phyloP scores from a whole-genome alignment of 495 filamentous ascomycete species.

The Aspergillus sclerotioniger region DNA sequence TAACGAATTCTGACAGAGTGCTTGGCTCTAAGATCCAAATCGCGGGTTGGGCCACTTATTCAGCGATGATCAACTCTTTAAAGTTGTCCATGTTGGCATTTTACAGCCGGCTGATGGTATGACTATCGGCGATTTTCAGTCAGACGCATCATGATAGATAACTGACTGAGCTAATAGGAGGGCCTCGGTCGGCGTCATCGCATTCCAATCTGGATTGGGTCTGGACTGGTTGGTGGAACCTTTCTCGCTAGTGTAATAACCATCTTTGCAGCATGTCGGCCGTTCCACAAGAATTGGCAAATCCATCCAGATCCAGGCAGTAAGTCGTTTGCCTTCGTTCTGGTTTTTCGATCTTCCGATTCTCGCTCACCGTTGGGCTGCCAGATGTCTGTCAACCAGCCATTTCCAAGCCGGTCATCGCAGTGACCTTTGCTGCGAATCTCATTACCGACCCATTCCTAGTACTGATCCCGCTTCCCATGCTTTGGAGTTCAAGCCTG shows the following conservation, averaged over 20 bases:
- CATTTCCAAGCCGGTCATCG: constrained; percentile 43
- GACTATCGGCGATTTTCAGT: constrained; percentile 5
- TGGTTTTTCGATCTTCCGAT: not conserved
- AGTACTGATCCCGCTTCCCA: constrained; percentile 51
- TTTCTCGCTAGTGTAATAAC: constrained; percentile 48
- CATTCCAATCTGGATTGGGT: constrained; percentile 47
- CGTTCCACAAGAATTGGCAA: constrained; percentile 53
- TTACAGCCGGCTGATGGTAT: constrained; percentile 53
- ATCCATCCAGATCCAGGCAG: constrained; percentile 55
- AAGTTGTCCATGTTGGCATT: constrained; percentile 55
- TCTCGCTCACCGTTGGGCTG: constrained; percentile 3
- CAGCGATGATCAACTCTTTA: constrained; percentile 48
- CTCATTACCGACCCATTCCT: constrained; percentile 53
- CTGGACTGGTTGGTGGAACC: constrained; percentile 40
- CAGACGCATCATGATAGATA: not conserved
- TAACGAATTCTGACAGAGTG: constrained; percentile 28
- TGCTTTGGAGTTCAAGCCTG: constrained; percentile 50
- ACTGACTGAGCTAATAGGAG: constrained; percentile 19
- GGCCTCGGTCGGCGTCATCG: constrained; percentile 37
- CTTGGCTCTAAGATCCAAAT: constrained; percentile 54
- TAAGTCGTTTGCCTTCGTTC: constrained; percentile 22
- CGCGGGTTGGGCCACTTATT: constrained; percentile 53
- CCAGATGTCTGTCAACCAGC: constrained; percentile 50
- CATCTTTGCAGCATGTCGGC: constrained; percentile 46
- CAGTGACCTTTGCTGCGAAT: constrained; percentile 47